Conservation (phyloP, 768 basidiomycete genomes). For the Boletus speciosus region DNA sequence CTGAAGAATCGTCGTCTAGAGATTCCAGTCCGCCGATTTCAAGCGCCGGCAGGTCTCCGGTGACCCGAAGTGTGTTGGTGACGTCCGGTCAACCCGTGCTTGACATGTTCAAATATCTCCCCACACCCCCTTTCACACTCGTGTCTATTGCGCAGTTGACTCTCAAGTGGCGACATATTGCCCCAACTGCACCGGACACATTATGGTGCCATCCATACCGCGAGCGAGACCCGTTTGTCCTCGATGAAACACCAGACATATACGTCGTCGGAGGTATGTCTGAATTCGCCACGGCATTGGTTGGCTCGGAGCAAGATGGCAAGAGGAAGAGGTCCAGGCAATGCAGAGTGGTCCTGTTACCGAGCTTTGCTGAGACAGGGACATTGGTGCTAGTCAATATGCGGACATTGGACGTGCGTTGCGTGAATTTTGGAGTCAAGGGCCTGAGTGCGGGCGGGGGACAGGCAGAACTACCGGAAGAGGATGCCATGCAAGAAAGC, state of each 20-base stretch:
- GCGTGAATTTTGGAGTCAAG: constrained; percentile 51
- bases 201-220: constrained; percentile 97
- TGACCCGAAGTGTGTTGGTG: constrained; percentile 64
- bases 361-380: constrained; percentile 77
- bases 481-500: constrained; percentile 25
- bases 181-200: constrained; percentile 98
- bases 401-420: constrained; percentile 67
- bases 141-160: constrained; percentile 74
- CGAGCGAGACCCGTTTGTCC: constrained; percentile 82
- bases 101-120: constrained; percentile 93
- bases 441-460: constrained; percentile 29
- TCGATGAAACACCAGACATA: constrained; percentile 81
- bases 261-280: constrained; percentile 94
- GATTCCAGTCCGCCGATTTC: constrained; percentile 1
- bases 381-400: constrained; percentile 77
- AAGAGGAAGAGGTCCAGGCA: constrained; percentile 29
- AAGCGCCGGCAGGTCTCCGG: constrained; percentile 12
- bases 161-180: constrained; percentile 90
- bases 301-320: constrained; percentile 38
- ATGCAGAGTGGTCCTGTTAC: constrained; percentile 78
- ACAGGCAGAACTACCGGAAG: constrained; percentile 2
- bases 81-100: constrained; percentile 92
- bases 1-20: constrained; percentile 18
- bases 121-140: constrained; percentile 65
- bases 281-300: constrained; percentile 70